Evolutionary conservation across 495 filamentous ascomycete species (phyloP).

Genomic region (Penicillium daleae): DNA sequence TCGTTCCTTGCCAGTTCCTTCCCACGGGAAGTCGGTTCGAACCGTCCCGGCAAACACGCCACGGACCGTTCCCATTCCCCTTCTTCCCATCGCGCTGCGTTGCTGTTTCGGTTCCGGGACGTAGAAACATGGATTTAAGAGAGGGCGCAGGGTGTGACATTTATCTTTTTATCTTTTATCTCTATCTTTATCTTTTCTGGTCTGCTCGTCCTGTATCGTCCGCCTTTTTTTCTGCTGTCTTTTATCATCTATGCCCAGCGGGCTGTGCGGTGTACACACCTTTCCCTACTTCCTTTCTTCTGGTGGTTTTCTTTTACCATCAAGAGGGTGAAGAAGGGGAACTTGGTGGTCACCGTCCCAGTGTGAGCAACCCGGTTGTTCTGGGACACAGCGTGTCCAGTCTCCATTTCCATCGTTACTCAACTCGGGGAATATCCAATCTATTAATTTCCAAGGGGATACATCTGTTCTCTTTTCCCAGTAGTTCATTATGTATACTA

Average conservation of each 20-base stretch:
- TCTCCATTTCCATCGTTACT: slow-evolving; percentile 9
- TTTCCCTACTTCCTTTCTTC: background rate
- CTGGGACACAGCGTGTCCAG: slow-evolving; percentile 4
- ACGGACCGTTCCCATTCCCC: slow-evolving; percentile 7
- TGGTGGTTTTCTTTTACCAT: too few relatives aligned
- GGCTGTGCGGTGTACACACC: slow-evolving; percentile 6
- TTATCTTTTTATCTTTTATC: slow-evolving; percentile 16
- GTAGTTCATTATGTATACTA: background rate
- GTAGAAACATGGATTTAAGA: slow-evolving; percentile 40
- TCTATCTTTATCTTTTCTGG: slow-evolving; percentile 21
- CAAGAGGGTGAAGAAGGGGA: background rate
- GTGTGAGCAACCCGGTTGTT: slow-evolving; percentile 1
- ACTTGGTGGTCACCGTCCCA: background rate
- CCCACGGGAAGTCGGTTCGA: slow-evolving; percentile 3
- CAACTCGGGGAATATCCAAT: slow-evolving; percentile 2
- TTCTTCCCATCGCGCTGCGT: slow-evolving; percentile 19
- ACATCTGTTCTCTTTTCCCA: background rate
- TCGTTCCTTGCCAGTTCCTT: slow-evolving; percentile 15
- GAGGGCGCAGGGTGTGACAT: slow-evolving; percentile 24
- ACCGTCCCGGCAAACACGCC: too few relatives aligned
- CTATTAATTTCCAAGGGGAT: slow-evolving; percentile 9
- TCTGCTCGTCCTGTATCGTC: slow-evolving; percentile 1
- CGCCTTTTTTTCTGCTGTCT: too few relatives aligned
- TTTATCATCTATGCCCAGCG: slow-evolving; percentile 5
- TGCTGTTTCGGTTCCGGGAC: slow-evolving; percentile 21